Evolutionary conservation across 805 yeast species (phyloP).

Genomic region (Komagataella kurtzmanii): DNA sequence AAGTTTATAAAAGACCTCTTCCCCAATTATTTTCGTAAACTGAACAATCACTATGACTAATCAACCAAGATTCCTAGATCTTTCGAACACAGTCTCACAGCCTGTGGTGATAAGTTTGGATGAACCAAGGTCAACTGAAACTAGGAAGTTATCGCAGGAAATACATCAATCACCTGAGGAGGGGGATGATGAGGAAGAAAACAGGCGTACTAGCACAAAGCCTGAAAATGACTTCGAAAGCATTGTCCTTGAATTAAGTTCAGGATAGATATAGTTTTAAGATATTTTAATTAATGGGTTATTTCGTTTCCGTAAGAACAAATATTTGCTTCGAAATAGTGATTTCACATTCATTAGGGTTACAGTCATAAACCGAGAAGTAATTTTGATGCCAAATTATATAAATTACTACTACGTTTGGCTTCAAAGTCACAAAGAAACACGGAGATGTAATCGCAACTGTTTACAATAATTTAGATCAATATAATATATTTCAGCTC

Average conservation of each 20-base stretch:
- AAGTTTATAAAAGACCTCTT: neutral
- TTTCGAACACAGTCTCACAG: conserved; percentile 40
- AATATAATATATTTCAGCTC: neutral
- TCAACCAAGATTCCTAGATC: conserved; percentile 28
- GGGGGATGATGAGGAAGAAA: neutral
- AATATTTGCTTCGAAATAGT: neutral
- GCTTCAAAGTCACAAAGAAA: no score
- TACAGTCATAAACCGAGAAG: neutral
- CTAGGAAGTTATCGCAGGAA: neutral
- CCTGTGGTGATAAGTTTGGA: conserved; percentile 39
- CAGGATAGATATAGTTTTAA: neutral
- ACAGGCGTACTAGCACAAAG: neutral
- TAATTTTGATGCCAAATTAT: no score
- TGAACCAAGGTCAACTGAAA: neutral
- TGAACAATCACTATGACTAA: neutral
- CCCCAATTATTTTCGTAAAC: neutral
- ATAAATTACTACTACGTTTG: no score
- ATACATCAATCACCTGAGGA: neutral
- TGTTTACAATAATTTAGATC: neutral
- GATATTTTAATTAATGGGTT: neutral
- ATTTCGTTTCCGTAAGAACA: neutral
- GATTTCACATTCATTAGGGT: no score
- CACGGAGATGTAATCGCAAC: neutral
- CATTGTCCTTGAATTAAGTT: neutral
- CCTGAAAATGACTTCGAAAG: neutral